Evolutionary conservation across 352 stramenopile species (phyloP).

Genomic region (Pythium utonaiense): DNA sequence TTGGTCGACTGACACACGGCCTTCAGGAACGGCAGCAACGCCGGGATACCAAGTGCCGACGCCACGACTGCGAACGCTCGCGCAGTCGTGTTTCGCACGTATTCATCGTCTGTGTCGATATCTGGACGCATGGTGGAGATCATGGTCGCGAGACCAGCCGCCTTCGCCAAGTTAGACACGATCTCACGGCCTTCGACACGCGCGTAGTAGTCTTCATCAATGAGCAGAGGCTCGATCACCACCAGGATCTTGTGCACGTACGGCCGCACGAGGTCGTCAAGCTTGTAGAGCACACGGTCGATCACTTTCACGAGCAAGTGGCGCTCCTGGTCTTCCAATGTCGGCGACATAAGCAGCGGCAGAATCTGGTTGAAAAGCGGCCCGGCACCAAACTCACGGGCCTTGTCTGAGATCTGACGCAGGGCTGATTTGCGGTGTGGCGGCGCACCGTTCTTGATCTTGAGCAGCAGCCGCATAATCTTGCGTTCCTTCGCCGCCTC

Average conservation of each 20-base stretch:
- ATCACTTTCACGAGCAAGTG: conserved; percentile 99
- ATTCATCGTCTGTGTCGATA: conserved; percentile 99
- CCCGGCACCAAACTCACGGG: conserved; percentile 94
- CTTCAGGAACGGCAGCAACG: conserved; percentile 98
- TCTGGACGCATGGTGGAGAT: conserved; percentile 99
- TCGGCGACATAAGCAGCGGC: conserved; percentile 97
- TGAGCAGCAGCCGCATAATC: conserved; percentile 98
- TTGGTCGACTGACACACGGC: conserved; percentile 98
- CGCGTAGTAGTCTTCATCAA: conserved; percentile 99
- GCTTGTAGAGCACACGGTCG: conserved; percentile 98
- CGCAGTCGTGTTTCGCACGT: conserved; percentile 98
- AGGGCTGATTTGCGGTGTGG: conserved; percentile 96
- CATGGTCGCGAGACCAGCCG: conserved; percentile 98
- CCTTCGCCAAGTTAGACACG: conserved; percentile 99
- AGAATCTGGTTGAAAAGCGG: conserved; percentile 99
- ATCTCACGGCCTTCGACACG: conserved; percentile 98
- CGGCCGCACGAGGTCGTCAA: conserved; percentile 98
- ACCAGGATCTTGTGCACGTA: conserved; percentile 99
- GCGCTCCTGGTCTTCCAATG: conserved; percentile 98
- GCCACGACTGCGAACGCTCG: conserved; percentile 99
- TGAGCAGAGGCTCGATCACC: conserved; percentile 98
- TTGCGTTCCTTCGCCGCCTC: conserved; percentile 95
- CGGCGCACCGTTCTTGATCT: conserved; percentile 99
- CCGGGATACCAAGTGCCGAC: conserved; percentile 96
- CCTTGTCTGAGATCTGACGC: conserved; percentile 97